Percentiles rank a stretch among this genome's conserved stretches.
phyloP scores from a whole-genome alignment of 2,329 filamentous ascomycete genomes.

The Epichloe brachyelytri region DNA sequence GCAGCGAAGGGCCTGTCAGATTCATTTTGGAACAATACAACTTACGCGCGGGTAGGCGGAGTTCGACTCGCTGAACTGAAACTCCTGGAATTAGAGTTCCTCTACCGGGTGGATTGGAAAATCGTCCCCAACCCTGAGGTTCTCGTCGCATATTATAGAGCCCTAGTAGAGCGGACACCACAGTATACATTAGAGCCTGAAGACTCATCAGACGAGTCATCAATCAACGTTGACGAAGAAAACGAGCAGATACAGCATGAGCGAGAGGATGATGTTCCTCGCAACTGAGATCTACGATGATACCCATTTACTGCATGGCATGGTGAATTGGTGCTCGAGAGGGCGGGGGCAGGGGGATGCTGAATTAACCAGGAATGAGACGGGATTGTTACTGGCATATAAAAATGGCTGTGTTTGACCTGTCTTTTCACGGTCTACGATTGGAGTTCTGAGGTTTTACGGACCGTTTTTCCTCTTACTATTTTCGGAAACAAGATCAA shows the following conservation, averaged over 20 bases:
- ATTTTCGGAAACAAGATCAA: neutral
- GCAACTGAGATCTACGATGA: conserved; percentile 6
- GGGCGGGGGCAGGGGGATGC: neutral
- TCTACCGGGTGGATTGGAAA: conserved; percentile 87
- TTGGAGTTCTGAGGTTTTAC: neutral
- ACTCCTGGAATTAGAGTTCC: conserved; percentile 81
- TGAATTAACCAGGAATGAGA: neutral
- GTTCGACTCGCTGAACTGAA: conserved; percentile 84
- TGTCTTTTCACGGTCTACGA: neutral
- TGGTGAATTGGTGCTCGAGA: neutral
- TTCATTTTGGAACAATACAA: conserved; percentile 96
- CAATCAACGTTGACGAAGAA: conserved; percentile 15
- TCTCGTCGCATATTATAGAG: conserved; percentile 83
- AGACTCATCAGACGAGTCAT: conserved; percentile 11
- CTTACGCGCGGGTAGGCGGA: conserved; percentile 86
- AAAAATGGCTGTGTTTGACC: neutral
- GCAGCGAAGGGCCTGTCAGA: conserved; percentile 93
- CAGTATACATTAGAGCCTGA: conserved; percentile 39
- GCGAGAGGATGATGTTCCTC: conserved; percentile 6
- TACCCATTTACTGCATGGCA: conserved; percentile 4
- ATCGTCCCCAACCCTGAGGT: conserved; percentile 94
- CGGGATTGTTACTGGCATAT: neutral
- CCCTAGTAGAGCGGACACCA: conserved; percentile 57
- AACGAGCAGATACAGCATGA: conserved; percentile 16
- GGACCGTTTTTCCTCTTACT: neutral